These are phyloP conservation scores for Hericium alpestre DNA, from an alignment of 768 basidiomycete species.

Conservation along the genomic window DNA sequence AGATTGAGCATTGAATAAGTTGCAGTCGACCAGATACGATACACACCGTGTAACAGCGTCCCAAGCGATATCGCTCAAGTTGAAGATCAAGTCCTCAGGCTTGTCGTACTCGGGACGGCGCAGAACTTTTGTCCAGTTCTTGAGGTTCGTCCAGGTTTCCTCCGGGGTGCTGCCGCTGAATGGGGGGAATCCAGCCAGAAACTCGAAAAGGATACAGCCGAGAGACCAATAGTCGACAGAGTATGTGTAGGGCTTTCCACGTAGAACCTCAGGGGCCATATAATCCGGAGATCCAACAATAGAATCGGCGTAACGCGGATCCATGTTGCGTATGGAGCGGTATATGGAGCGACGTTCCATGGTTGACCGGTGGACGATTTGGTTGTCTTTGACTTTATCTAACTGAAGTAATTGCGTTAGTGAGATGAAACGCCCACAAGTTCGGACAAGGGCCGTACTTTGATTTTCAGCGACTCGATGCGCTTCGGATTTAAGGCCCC, in stretches of 20 bases:
- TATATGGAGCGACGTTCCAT: constrained; percentile 92
- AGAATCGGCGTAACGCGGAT: constrained; percentile 91
- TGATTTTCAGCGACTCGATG: constrained; percentile 90
- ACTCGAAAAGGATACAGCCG: constrained; percentile 97
- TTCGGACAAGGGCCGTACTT: constrained; percentile 36
- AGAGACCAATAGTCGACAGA: constrained; percentile 98
- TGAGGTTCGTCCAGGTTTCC: constrained; percentile 98
- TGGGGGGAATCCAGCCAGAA: constrained; percentile 92
- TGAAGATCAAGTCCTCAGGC: constrained; percentile 94
- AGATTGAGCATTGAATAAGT: not conserved
- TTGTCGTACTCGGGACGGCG: constrained; percentile 91
- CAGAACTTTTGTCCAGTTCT: constrained; percentile 92
- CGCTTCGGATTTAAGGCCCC: constrained; percentile 90
- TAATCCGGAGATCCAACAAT: constrained; percentile 98
- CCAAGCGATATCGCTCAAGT: constrained; percentile 89
- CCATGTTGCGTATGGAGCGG: constrained; percentile 80
- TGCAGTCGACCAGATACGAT: not conserved
- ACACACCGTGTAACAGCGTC: constrained; percentile 78
- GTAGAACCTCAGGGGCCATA: constrained; percentile 92
- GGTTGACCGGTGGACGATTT: constrained; percentile 82
- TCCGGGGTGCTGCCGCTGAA: constrained; percentile 94
- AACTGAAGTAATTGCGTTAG: constrained; percentile 39
- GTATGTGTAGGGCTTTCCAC: constrained; percentile 90
- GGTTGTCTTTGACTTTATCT: constrained; percentile 92
- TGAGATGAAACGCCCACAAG: not conserved